Evolutionary conservation across 1,284 basidiomycete species (phyloP), one percentile per base, ranked within the genome.

Genomic region (Papiliotrema laurentii): DNA sequence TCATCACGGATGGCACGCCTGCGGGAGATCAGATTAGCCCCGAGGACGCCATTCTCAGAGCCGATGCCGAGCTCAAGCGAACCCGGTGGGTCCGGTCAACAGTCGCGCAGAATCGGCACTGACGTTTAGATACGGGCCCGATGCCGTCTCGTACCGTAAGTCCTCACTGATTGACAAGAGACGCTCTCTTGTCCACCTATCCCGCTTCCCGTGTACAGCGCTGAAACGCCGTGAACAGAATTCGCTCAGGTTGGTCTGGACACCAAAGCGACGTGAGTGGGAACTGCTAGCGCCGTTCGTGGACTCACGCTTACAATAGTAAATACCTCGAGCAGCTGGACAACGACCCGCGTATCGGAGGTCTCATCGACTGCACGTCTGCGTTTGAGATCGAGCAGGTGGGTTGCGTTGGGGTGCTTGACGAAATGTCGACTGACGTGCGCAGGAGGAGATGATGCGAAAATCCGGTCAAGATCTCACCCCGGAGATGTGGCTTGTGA

Each of bases 201-300:
- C 36, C 18, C 25, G 10, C 27, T 24, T 31, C 14, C 16, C 36
- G 10, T 13, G 2, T 2, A 11, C 27, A 7, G n/a, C 14, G 41
- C 44, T 34, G 37, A 40, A 19, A 9, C 37, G 5, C 30, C 9
- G 9, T 9, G 36, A 5, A 31, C 37, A 71, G 69, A 75, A 56
- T 69, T 76, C 43, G 74, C 75, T n/a, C 44, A 46, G 59, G 72
- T 77, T 44, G 75, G 75, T 14, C 73, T 71, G 59, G 76, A 76
- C 53, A 34, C 61, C 54, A 74, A 74, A 53, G 74, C 74, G 1
- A 68, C 68, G 43, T 45, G 22, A 18, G 43, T 34, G 11, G 5
- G n/a, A 28, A 14, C 18, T n/a, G 13, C 22, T 31, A 6, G 16
- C 27, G 16, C n/a, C 25, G 30, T 31, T 43, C 5, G n/a, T 31